These are phyloP conservation scores for Keithomyces neogunnii DNA, from an alignment of 2,329 filamentous ascomycete species.

Conservation along the genomic window DNA sequence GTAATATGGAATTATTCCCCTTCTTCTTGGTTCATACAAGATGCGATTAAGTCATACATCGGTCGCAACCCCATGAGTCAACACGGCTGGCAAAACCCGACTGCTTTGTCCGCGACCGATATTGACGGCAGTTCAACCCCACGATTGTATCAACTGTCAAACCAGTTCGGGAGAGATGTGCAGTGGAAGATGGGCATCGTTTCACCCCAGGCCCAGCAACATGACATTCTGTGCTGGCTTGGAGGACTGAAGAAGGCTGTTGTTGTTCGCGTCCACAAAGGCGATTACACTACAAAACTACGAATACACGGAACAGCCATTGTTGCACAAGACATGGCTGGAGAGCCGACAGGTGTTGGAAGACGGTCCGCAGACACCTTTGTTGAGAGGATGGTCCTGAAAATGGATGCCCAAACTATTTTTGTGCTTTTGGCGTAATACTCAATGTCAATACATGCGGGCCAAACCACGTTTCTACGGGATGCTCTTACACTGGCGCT, in stretches of 20 bases:
- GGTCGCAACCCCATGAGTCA: neutral
- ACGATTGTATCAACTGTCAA: neutral
- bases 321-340: neutral
- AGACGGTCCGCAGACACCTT: neutral
- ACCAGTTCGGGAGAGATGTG: neutral
- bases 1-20: too few relatives aligned
- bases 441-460: too few relatives aligned
- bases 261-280: neutral
- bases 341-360: neutral
- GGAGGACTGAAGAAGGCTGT: neutral
- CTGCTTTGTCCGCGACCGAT: neutral
- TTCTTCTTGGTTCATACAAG: too few relatives aligned
- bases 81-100: neutral
- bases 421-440: constrained; percentile 7
- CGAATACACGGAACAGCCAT: neutral
- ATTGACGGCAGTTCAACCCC: neutral
- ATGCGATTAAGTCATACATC: neutral
- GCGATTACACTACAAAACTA: neutral
- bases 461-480: too few relatives aligned
- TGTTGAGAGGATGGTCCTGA: neutral
- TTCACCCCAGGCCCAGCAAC: neutral
- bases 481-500: too few relatives aligned
- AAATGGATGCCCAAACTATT: neutral
- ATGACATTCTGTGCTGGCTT: neutral
- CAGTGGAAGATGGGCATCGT: neutral